phyloP scores from a whole-genome alignment of 331 rosid genomes.

The Acacia concinna region DNA sequence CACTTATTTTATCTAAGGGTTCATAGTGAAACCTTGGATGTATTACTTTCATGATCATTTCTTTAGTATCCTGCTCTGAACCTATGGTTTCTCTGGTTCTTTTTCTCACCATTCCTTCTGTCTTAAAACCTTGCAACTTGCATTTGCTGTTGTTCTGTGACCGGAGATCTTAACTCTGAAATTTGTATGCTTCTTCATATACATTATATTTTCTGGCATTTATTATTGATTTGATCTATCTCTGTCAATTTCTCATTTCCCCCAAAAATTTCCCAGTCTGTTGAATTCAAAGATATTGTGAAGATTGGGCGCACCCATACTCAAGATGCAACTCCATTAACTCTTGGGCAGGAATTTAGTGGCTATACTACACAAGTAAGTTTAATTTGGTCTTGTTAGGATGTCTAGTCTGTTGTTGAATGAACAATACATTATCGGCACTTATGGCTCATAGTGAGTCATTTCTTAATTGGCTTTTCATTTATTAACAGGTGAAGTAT shows the following conservation, averaged over 20 bases:
- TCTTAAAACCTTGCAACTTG: constrained; percentile 15
- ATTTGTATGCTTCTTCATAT: constrained; percentile 19
- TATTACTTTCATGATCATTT: not conserved
- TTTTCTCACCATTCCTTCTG: constrained; percentile 15
- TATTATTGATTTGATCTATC: not conserved
- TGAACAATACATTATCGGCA: constrained; percentile 4
- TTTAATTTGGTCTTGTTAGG: constrained; percentile 18
- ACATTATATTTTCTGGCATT: not conserved
- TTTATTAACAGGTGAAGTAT: constrained; percentile 73
- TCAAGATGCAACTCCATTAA: constrained; percentile 98
- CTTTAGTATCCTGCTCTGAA: not conserved
- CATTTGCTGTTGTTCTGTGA: constrained; percentile 14
- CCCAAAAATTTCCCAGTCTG: constrained; percentile 54
- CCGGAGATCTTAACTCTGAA: constrained; percentile 1
- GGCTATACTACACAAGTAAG: constrained; percentile 94
- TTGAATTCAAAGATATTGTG: constrained; percentile 91
- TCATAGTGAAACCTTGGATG: constrained; percentile 7
- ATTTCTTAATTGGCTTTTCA: constrained; percentile 37
- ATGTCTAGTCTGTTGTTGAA: constrained; percentile 17
- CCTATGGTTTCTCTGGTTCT: constrained; percentile 18
- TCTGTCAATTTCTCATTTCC: not conserved
- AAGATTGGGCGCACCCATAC: constrained; percentile 99
- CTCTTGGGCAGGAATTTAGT: constrained; percentile 98
- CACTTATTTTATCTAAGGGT: not conserved
- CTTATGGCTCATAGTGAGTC: constrained; percentile 5